Percentiles rank a stretch among this genome's conserved stretches.
Evolutionary conservation across 345 rosid species (phyloP).

Genomic region (Gynandropsis gynandra): DNA sequence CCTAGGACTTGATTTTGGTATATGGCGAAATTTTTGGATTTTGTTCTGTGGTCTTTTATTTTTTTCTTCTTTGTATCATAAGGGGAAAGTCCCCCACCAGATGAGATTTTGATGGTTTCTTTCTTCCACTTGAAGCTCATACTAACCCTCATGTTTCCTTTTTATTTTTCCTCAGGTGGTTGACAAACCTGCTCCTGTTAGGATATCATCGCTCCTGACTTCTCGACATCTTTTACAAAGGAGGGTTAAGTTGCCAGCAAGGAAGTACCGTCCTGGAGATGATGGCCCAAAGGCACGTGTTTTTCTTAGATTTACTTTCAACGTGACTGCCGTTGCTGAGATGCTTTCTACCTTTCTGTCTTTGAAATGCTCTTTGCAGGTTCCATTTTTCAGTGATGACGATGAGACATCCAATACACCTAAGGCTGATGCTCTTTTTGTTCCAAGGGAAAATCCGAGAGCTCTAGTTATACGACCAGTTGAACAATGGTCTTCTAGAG

Average conservation of each 20-base stretch:
- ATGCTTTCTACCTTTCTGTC: conserved; percentile 9
- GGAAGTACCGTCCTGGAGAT: conserved; percentile 68
- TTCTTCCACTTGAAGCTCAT: no score
- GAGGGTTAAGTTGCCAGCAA: conserved; percentile 59
- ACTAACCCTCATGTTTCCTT: background rate
- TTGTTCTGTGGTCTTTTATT: no score
- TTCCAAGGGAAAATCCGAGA: conserved; percentile 94
- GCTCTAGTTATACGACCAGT: conserved; percentile 62
- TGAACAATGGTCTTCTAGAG: conserved; percentile 51
- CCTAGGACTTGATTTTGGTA: no score
- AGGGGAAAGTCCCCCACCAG: no score
- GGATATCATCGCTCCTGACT: conserved; percentile 73
- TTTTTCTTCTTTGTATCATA: no score
- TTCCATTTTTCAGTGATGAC: conserved; percentile 79
- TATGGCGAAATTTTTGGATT: no score
- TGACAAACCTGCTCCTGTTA: conserved; percentile 68
- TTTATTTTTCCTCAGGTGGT: conserved; percentile 44
- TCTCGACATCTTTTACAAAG: conserved; percentile 75
- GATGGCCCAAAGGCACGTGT: conserved; percentile 55
- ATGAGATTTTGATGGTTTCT: no score
- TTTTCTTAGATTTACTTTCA: conserved; percentile 5
- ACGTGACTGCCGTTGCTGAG: conserved; percentile 11
- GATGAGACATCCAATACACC: conserved; percentile 78
- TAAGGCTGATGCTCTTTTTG: conserved; percentile 75
- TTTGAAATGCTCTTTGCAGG: conserved; percentile 39